Conservation (phyloP, 2,329 filamentous ascomycete genomes). For the Escovopsis sp. region DNA sequence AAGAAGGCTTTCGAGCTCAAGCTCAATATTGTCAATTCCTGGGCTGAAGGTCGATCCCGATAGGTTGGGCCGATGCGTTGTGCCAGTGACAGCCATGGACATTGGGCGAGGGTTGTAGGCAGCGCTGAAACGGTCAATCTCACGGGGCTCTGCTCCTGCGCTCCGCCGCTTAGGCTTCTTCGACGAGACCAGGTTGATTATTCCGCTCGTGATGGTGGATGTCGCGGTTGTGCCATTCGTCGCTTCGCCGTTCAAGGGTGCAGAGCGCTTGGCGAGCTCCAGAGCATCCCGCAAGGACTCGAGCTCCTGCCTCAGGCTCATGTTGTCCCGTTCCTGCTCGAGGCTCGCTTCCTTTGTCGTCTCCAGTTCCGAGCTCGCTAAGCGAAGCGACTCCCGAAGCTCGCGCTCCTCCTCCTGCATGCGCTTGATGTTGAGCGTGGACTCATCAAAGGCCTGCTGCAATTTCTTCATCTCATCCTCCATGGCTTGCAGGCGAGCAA, state of each 20-base stretch:
- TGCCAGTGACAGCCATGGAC: conserved; percentile 74
- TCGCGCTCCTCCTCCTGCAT: conserved; percentile 88
- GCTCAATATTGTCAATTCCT: conserved; percentile 77
- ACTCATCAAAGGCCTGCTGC: conserved; percentile 79
- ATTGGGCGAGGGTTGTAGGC: conserved; percentile 90
- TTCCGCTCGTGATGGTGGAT: conserved; percentile 48
- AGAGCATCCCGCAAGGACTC: conserved; percentile 84
- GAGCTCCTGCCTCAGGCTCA: conserved; percentile 72
- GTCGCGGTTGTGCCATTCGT: conserved; percentile 23
- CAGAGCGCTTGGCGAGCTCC: conserved; percentile 66
- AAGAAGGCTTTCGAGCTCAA: conserved; percentile 84
- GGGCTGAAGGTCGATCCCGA: conserved; percentile 66
- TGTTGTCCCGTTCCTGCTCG: conserved; percentile 71
- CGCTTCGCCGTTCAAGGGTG: conserved; percentile 53
- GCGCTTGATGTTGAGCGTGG: conserved; percentile 75
- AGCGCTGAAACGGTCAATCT: conserved; percentile 77
- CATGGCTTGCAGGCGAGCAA: conserved; percentile 77
- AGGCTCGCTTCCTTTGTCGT: conserved; percentile 58
- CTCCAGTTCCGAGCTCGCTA: conserved; percentile 69
- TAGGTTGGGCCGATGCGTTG: conserved; percentile 52
- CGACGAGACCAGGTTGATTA: conserved; percentile 92
- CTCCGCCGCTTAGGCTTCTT: conserved; percentile 96
- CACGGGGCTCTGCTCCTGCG: conserved; percentile 71
- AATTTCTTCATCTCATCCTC: conserved; percentile 92
- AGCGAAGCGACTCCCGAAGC: conserved; percentile 66